Evolutionary conservation across 495 filamentous ascomycete genomes (phyloP), one percentile per base, ranked within the genome.

Genomic region (Trichocladium antarcticum): DNA sequence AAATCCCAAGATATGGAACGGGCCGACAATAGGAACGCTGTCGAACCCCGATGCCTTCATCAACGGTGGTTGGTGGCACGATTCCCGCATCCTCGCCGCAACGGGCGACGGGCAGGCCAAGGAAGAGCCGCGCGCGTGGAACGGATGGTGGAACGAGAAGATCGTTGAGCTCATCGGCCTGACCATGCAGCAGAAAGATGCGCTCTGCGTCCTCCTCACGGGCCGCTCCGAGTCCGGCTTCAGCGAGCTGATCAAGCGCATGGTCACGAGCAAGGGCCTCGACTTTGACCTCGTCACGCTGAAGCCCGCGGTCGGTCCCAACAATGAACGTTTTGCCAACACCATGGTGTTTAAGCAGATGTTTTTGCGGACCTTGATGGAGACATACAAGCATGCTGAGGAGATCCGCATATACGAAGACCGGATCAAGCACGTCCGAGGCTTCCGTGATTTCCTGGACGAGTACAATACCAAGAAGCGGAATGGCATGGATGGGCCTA

Each of bases 51-150:
- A 92, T 47, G 72, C 74, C 42, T 89, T 99, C 47, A 68, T 80
- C 24, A 84, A 82, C 53, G 92, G 92, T 47, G 90, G 93, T 28
- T 99, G 92, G 92, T 99, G 92, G 92, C 92, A 99, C 65, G 88
- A 97, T 59, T 70, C 81, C 19, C 77, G 79, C 34, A 84, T 99
- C 47, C 80, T 99, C 15, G 78, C 82, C 19, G 82, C 89, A 4
- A 95, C 87, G 3, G 92, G 92, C 17, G 79, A 87, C 50, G 92
- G 93, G 3, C 59, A 83, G 5, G 87, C 87, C 36, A 74, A 77
- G 27, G 92, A 97, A 65, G 90, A 97, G 62, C 70, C 75, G 37
- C 79, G 78, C 14, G 87, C 76, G 3, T 99, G 93, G 93, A 65
- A 83, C 42, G 89, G 89, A 12, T 99, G 88, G 87, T 99, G 93